Conservation (phyloP, 2,329 filamentous ascomycete genomes). For the Microcyclosporella mali region DNA sequence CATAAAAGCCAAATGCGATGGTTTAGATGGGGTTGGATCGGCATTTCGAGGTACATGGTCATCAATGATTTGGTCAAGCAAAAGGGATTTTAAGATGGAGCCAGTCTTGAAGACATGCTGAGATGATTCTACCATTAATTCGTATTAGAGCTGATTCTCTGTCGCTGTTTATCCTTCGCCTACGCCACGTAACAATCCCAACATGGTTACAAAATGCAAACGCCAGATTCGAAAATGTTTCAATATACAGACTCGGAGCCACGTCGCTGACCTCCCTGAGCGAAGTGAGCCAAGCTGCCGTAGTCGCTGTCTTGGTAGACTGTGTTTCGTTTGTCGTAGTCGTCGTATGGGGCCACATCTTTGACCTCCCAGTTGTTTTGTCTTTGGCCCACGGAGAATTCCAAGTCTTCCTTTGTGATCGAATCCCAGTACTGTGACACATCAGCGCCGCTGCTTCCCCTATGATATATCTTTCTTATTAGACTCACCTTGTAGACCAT, state of each 20-base stretch:
- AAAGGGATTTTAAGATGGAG: constrained; percentile 29
- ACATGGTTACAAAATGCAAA: constrained; percentile 2
- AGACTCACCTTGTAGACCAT: constrained; percentile 96
- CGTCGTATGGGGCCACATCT: constrained; percentile 75
- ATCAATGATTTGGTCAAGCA: constrained; percentile 76
- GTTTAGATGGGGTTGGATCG: constrained; percentile 96
- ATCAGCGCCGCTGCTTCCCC: constrained; percentile 1
- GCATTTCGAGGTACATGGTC: constrained; percentile 86
- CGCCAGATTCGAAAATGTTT: constrained; percentile 1
- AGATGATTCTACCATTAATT: too few species aligned
- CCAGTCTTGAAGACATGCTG: not conserved
- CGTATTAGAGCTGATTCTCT: too few species aligned
- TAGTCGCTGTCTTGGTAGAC: constrained; percentile 65
- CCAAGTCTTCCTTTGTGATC: constrained; percentile 95
- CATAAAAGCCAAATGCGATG: constrained; percentile 97
- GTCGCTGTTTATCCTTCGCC: not conserved
- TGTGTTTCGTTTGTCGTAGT: constrained; percentile 63
- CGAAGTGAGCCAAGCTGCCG: constrained; percentile 45
- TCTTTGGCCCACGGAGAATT: constrained; percentile 93
- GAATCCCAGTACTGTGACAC: constrained; percentile 85
- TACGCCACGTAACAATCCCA: constrained; percentile 13
- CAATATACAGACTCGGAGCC: constrained; percentile 17
- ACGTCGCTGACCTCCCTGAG: constrained; percentile 22
- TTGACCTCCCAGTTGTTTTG: constrained; percentile 99
- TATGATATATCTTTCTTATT: too few species aligned